Evolutionary conservation across 768 basidiomycete species (phyloP).

Genomic region (Pleurotus sapidus): DNA sequence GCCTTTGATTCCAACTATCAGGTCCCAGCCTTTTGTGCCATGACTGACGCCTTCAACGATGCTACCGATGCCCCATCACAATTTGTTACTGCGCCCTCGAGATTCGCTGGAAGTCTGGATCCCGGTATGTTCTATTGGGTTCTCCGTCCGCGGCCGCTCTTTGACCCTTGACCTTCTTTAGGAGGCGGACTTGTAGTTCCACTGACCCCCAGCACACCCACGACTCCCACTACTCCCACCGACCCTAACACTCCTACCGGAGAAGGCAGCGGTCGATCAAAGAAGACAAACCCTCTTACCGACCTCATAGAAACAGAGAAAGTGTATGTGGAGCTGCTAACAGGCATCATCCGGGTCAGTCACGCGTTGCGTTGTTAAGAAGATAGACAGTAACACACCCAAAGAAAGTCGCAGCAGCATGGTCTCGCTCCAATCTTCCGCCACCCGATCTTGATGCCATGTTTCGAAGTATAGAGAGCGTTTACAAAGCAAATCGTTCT

Average conservation of each 20-base stretch:
- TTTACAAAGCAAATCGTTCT: constrained; percentile 88
- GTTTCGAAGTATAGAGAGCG: constrained; percentile 90
- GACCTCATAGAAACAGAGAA: constrained; percentile 96
- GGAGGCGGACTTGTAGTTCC: constrained; percentile 21
- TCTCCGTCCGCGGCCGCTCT: constrained; percentile 3
- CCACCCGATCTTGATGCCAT: constrained; percentile 88
- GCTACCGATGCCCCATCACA: constrained; percentile 5
- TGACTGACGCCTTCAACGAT: constrained; percentile 1
- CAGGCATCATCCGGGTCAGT: constrained; percentile 86
- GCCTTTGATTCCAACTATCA: constrained; percentile 24
- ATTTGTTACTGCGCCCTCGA: not conserved
- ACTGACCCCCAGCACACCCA: constrained; percentile 31
- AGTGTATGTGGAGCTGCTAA: constrained; percentile 85
- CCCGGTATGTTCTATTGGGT: constrained; percentile 17
- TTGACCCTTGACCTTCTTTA: constrained; percentile 8
- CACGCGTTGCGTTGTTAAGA: constrained; percentile 6
- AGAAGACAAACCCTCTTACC: constrained; percentile 76
- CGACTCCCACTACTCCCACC: constrained; percentile 23
- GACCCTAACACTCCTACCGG: constrained; percentile 24
- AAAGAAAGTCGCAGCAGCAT: constrained; percentile 96
- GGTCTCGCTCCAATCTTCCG: constrained; percentile 94
- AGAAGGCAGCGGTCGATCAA: constrained; percentile 41
- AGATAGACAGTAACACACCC: too few species aligned
- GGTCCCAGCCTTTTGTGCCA: not conserved
- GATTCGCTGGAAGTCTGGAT: constrained; percentile 14